Conservation (phyloP, 768 basidiomycete genomes). For the Lentinula sp. region DNA sequence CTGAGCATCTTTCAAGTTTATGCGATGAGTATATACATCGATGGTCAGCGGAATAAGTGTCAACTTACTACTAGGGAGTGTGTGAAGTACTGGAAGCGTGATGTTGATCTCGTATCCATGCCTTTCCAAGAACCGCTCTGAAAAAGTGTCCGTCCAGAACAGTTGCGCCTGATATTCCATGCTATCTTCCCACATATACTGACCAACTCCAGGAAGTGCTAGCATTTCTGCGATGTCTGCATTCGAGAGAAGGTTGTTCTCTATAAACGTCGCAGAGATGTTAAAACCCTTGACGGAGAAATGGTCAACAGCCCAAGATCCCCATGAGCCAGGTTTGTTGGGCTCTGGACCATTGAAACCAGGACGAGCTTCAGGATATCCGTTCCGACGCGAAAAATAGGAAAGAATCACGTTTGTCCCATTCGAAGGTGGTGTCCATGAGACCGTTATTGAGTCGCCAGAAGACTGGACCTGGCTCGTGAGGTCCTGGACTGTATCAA, state of each 20-base stretch:
- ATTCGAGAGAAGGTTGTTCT: constrained; percentile 10
- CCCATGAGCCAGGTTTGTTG: constrained; percentile 12
- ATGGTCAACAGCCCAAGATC: constrained; percentile 12
- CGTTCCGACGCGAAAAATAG: constrained; percentile 13
- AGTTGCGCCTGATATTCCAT: constrained; percentile 13
- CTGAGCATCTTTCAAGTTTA: background rate
- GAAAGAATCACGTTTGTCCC: constrained; percentile 10
- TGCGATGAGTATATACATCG: background rate
- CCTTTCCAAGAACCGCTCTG: constrained; percentile 10
- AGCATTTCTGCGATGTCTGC: constrained; percentile 9
- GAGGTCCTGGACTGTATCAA: constrained; percentile 11
- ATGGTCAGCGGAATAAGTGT: background rate
- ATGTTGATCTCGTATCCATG: constrained; percentile 13
- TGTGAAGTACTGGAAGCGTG: constrained; percentile 11
- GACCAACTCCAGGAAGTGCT: constrained; percentile 11
- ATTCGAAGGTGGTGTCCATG: constrained; percentile 9
- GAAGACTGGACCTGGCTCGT: constrained; percentile 8
- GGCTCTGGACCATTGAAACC: constrained; percentile 10
- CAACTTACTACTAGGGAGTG: constrained; percentile 7
- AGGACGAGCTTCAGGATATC: constrained; percentile 11
- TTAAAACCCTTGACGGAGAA: constrained; percentile 11
- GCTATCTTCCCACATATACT: constrained; percentile 13
- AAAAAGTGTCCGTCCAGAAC: constrained; percentile 12
- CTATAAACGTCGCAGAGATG: constrained; percentile 9
- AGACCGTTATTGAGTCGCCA: constrained; percentile 4